Percentiles rank a stretch among this genome's conserved stretches.
Evolutionary conservation across 2,329 filamentous ascomycete genomes (phyloP).

Genomic region (Sarocladiaceae sp.): DNA sequence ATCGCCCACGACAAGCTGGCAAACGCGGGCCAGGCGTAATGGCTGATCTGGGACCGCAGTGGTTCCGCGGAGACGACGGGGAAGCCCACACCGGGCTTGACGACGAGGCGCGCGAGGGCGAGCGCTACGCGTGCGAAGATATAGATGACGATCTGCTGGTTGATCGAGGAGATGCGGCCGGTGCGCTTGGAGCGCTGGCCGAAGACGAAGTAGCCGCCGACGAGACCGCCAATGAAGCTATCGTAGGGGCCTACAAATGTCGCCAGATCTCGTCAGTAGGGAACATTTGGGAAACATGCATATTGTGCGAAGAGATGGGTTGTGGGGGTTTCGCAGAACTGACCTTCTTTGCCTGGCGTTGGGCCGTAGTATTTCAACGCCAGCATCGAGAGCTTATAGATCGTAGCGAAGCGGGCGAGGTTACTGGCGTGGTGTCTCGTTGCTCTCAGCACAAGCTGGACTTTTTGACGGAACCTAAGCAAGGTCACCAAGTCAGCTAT

Average conservation of each 20-base stretch:
- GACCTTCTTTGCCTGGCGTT: constrained; percentile 55
- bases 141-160: constrained; percentile 97
- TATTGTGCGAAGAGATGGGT: constrained; percentile 27
- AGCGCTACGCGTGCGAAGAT: constrained; percentile 89
- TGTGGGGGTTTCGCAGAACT: no score
- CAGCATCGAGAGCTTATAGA: constrained; percentile 83
- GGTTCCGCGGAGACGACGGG: constrained; percentile 43
- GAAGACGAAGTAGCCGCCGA: constrained; percentile 92
- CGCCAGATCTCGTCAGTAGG: not conserved
- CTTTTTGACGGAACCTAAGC: constrained; percentile 65
- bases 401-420: constrained; percentile 80
- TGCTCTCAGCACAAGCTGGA: constrained; percentile 70
- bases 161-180: constrained; percentile 70
- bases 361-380: constrained; percentile 58
- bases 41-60: constrained; percentile 44
- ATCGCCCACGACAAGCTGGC: constrained; percentile 84
- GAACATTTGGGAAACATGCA: not conserved
- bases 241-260: constrained; percentile 58
- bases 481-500: no score
- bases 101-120: constrained; percentile 73
- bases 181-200: constrained; percentile 57
- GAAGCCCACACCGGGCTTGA: constrained; percentile 56
- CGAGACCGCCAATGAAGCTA: constrained; percentile 75
- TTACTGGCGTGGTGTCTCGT: constrained; percentile 88
- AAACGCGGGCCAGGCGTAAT: constrained; percentile 88